Percentiles rank a stretch among this genome's conserved stretches.
Conservation (phyloP, 2,329 filamentous ascomycete genomes). For the Sporothrix mexicana region DNA sequence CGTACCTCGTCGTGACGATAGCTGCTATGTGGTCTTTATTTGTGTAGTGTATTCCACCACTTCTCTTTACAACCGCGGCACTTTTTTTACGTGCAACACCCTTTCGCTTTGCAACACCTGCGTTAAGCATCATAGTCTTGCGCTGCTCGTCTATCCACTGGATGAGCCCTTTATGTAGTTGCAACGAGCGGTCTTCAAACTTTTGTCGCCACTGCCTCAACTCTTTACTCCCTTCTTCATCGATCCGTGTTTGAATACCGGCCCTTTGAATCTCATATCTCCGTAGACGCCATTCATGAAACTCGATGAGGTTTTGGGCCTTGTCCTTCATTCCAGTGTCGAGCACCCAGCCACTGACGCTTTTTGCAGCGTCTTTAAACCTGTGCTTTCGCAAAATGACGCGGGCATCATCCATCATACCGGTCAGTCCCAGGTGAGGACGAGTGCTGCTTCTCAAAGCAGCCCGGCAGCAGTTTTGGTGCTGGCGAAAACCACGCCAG, state of each 20-base stretch:
- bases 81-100: too few species aligned
- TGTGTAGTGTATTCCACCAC: too few species aligned
- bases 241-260: background rate
- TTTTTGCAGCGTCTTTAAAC: background rate
- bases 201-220: background rate
- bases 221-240: background rate
- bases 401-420: background rate
- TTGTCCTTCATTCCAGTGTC: background rate
- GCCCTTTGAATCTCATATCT: background rate
- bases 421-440: background rate
- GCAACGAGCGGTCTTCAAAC: background rate
- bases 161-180: background rate
- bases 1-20: too few species aligned
- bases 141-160: background rate
- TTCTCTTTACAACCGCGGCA: too few species aligned
- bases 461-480: too few species aligned
- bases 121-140: too few species aligned
- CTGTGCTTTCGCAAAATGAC: background rate
- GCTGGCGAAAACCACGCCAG: too few species aligned
- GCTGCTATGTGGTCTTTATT: too few species aligned
- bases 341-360: background rate
- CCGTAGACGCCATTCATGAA: background rate
- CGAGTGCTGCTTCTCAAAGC: too few species aligned
- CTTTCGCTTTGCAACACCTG: too few species aligned
- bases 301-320: background rate